Conservation (phyloP, 768 basidiomycete species). For the Amanita jacksonii region DNA sequence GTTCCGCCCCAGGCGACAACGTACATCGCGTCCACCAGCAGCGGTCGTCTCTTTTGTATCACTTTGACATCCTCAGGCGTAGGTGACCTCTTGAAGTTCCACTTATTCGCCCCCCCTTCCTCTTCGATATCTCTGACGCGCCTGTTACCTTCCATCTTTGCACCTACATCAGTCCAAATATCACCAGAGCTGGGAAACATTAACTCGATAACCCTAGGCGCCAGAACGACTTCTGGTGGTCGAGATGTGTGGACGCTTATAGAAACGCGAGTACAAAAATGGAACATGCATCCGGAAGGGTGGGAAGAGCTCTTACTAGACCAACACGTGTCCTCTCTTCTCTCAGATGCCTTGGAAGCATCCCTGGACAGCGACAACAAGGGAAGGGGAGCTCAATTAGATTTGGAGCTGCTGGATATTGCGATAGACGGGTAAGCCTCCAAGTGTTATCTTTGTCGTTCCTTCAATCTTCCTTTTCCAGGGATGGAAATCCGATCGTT, state of each 20-base stretch:
- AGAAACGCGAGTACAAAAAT: conserved; percentile 59
- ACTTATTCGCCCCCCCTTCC: conserved; percentile 50
- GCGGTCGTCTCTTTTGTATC: conserved; percentile 57
- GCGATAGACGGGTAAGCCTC: conserved; percentile 43
- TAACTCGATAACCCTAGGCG: conserved; percentile 49
- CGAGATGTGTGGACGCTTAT: conserved; percentile 60
- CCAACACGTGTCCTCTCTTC: conserved; percentile 40
- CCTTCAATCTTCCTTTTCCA: conserved; percentile 9
- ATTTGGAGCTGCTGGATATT: conserved; percentile 68
- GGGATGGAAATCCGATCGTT: conserved; percentile 46
- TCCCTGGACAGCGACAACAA: conserved; percentile 31
- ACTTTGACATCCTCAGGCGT: conserved; percentile 58
- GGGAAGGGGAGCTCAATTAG: conserved; percentile 28
- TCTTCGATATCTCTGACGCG: conserved; percentile 33
- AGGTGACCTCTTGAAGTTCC: conserved; percentile 49
- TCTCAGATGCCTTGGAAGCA: conserved; percentile 38
- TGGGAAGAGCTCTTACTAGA: conserved; percentile 61
- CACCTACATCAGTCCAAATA: conserved; percentile 28
- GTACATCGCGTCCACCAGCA: conserved; percentile 60
- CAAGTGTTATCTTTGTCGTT: neutral
- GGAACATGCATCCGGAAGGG: conserved; percentile 58
- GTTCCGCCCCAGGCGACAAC: conserved; percentile 45
- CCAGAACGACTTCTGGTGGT: conserved; percentile 31
- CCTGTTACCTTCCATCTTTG: conserved; percentile 33
- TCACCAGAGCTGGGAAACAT: conserved; percentile 50